Evolutionary conservation across 768 basidiomycete genomes (phyloP).

Genomic region (Mycena crocata): DNA sequence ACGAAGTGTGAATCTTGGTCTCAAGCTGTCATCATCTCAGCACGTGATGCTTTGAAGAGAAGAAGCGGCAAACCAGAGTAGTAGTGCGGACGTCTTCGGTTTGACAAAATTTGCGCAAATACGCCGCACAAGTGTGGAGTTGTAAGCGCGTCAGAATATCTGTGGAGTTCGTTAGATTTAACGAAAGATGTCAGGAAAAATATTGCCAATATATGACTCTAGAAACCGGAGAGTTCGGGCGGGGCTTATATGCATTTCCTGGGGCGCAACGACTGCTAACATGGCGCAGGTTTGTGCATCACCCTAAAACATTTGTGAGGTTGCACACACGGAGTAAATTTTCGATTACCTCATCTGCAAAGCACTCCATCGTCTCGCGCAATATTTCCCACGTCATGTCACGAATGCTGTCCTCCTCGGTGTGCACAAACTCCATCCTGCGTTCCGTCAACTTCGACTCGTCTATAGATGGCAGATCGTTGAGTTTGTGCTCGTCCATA

Average conservation of each 20-base stretch:
- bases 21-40: slow-evolving; percentile 60
- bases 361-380: slow-evolving; percentile 66
- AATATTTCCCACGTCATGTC: slow-evolving; percentile 70
- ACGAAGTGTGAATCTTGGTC: slow-evolving; percentile 77
- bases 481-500: slow-evolving; percentile 23
- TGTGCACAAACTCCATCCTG: slow-evolving; percentile 54
- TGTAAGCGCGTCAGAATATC: slow-evolving; percentile 73
- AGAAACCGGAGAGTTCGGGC: slow-evolving; percentile 64
- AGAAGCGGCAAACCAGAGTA: slow-evolving; percentile 59
- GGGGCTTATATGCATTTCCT: slow-evolving; percentile 64
- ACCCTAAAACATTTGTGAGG: slow-evolving; percentile 58
- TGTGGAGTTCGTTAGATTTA: slow-evolving; percentile 39
- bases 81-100: slow-evolving; percentile 61
- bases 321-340: not conserved
- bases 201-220: slow-evolving; percentile 80
- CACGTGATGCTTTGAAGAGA: not conserved
- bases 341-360: slow-evolving; percentile 66
- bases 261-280: slow-evolving; percentile 69
- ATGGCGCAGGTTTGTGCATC: slow-evolving; percentile 86
- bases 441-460: slow-evolving; percentile 48
- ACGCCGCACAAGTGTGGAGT: slow-evolving; percentile 76
- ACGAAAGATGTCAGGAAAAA: not conserved
- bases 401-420: slow-evolving; percentile 63
- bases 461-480: slow-evolving; percentile 11
- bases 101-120: slow-evolving; percentile 74